phyloP scores from a whole-genome alignment of 23 red algal genomes.

The Gracilaria gracilis region DNA sequence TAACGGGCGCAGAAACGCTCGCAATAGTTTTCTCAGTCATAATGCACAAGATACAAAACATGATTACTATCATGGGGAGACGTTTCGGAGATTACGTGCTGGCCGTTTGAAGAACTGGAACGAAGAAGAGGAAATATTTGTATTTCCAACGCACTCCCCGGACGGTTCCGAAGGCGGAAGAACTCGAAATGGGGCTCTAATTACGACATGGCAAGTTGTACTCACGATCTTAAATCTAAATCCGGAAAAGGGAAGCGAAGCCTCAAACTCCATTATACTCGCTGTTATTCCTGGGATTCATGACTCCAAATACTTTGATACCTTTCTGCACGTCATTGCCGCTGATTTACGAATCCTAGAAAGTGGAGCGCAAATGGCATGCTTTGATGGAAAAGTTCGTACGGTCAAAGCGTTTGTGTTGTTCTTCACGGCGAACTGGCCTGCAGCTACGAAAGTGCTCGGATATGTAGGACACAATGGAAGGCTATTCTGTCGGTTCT shows the following conservation, averaged over 20 bases:
- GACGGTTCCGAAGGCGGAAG: neutral
- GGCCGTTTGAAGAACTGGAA: too few relatives aligned
- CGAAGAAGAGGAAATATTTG: neutral
- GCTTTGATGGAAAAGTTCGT: neutral
- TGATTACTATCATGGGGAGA: too few relatives aligned
- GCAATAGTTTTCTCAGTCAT: too few relatives aligned
- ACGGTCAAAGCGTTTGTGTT: slow-evolving; percentile 6
- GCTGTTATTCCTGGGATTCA: neutral
- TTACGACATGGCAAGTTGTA: neutral
- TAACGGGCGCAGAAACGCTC: too few relatives aligned
- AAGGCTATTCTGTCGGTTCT: neutral
- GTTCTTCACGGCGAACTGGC: neutral
- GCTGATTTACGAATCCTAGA: neutral
- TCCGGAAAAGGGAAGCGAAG: neutral
- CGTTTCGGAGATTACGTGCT: neutral
- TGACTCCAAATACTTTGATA: neutral
- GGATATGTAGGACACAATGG: neutral
- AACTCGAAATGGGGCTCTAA: neutral
- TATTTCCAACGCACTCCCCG: slow-evolving; percentile 4
- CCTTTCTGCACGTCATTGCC: neutral
- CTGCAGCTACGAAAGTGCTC: neutral
- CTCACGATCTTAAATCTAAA: slow-evolving; percentile 12
- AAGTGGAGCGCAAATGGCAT: neutral
- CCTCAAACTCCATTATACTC: neutral
- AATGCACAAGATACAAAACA: neutral